Percentiles rank a stretch among this genome's conserved stretches.
Conservation (phyloP, 257 asterid genomes). For the Fraxinus pennsylvanica region DNA sequence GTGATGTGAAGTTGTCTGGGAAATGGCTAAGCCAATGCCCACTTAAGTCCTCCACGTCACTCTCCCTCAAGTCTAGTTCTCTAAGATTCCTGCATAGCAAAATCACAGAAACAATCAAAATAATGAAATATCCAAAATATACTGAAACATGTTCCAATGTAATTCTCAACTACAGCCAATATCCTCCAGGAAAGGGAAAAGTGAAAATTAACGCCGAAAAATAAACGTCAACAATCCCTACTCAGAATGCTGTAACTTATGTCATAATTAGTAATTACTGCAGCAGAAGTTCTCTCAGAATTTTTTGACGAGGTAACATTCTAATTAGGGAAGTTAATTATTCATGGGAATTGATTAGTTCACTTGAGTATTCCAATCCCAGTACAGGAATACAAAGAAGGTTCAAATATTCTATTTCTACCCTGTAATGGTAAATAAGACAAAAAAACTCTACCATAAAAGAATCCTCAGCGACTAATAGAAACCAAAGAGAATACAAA, state of each 20-base stretch:
- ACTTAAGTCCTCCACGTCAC: conserved; percentile 67
- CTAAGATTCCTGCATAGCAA: conserved; percentile 52
- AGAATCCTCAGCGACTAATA: neutral
- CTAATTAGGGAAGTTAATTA: neutral
- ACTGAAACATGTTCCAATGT: neutral
- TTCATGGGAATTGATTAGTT: neutral
- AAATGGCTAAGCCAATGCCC: conserved; percentile 78
- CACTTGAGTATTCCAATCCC: neutral
- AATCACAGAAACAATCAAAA: conserved; percentile 6
- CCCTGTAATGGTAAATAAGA: neutral
- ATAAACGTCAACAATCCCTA: neutral
- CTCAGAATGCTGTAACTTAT: neutral
- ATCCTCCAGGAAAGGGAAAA: neutral
- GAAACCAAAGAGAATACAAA: neutral
- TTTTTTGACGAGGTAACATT: neutral
- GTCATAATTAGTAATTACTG: neutral
- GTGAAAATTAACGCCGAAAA: neutral
- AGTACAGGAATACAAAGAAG: neutral
- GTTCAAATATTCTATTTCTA: neutral
- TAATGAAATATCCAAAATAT: neutral
- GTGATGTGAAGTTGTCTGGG: conserved; percentile 57
- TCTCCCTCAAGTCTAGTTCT: conserved; percentile 65
- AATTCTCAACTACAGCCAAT: conserved; percentile 34
- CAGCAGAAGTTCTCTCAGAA: neutral
- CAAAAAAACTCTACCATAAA: neutral